These are phyloP conservation scores for Stromatinia cepivora DNA, from an alignment of 2,329 filamentous ascomycete genomes.

Conservation along the genomic window DNA sequence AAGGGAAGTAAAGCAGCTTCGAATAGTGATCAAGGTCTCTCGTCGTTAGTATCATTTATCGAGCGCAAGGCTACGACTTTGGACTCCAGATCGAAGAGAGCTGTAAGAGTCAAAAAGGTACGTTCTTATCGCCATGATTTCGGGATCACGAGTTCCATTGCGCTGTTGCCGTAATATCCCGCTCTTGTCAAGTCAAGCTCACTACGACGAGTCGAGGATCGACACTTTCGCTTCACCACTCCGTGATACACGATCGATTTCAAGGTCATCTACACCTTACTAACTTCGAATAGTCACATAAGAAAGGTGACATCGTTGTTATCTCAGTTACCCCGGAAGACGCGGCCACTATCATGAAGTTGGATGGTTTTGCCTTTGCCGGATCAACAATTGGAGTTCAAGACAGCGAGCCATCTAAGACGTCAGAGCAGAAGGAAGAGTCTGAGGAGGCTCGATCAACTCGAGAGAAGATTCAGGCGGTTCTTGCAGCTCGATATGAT, in stretches of 20 bases:
- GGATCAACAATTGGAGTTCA: slow-evolving; percentile 59
- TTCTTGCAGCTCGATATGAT: slow-evolving; percentile 76
- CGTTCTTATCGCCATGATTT: slow-evolving; percentile 57
- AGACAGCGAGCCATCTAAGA: slow-evolving; percentile 41
- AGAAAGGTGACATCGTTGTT: slow-evolving; percentile 68
- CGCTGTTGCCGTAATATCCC: slow-evolving; percentile 44
- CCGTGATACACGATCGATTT: slow-evolving; percentile 38
- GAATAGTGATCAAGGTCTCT: slow-evolving; percentile 66
- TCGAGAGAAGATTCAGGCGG: slow-evolving; percentile 66
- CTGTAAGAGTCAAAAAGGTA: slow-evolving; percentile 75
- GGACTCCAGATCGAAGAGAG: slow-evolving; percentile 45
- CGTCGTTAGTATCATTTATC: slow-evolving; percentile 65
- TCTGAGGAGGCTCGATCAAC: slow-evolving; percentile 58
- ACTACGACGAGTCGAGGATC: slow-evolving; percentile 35
- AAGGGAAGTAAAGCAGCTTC: slow-evolving; percentile 66
- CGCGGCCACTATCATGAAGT: slow-evolving; percentile 61
- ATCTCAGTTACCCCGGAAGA: slow-evolving; percentile 66
- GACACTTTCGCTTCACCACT: slow-evolving; percentile 33
- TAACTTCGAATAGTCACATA: slow-evolving; percentile 70
- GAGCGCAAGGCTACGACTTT: slow-evolving; percentile 67
- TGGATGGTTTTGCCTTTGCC: slow-evolving; percentile 70
- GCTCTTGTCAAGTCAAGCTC: slow-evolving; percentile 43
- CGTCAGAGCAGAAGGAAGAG: slow-evolving; percentile 41
- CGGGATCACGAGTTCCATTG: slow-evolving; percentile 41
- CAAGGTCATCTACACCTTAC: slow-evolving; percentile 49